Evolutionary conservation across 192 early-diverging fungal species (phyloP).

Genomic region (Fimicolochytrium jonesii): DNA sequence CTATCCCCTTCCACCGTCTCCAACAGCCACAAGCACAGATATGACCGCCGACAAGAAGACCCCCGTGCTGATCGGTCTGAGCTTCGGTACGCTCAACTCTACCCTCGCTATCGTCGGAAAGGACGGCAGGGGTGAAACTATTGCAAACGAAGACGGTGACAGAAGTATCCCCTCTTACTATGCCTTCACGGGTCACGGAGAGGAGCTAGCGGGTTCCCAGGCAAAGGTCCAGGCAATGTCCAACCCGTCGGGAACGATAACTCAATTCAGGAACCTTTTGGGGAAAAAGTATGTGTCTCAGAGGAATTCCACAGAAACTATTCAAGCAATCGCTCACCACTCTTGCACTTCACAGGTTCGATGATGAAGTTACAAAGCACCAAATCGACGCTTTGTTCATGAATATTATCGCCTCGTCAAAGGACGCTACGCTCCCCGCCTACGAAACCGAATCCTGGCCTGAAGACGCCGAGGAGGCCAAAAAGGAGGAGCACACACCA

Average conservation of each 20-base stretch:
- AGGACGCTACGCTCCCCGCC: conserved; percentile 24
- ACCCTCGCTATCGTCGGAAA: conserved; percentile 81
- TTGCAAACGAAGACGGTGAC: conserved; percentile 99
- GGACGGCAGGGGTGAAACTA: conserved; percentile 74
- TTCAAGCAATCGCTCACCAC: too few species aligned
- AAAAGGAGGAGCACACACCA: conserved; percentile 52
- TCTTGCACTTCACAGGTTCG: conserved; percentile 23
- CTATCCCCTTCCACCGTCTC: too few species aligned
- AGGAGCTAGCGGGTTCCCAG: conserved; percentile 66
- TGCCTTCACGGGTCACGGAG: conserved; percentile 87
- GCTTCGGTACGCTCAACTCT: conserved; percentile 80
- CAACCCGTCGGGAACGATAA: conserved; percentile 88
- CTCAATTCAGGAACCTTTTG: conserved; percentile 80
- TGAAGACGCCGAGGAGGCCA: conserved; percentile 53
- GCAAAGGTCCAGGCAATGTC: conserved; percentile 81
- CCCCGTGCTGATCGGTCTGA: conserved; percentile 58
- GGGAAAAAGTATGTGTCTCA: conserved; percentile 74
- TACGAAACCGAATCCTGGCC: conserved; percentile 49
- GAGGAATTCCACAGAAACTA: too few species aligned
- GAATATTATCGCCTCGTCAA: conserved; percentile 34
- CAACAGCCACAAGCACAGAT: conserved; percentile 7
- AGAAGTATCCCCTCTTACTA: conserved; percentile 90
- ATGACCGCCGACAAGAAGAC: conserved; percentile 13
- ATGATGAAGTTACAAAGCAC: conserved; percentile 38
- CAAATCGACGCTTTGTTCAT: conserved; percentile 25